These are phyloP conservation scores for Aegilops longissima DNA, from an alignment of 176 grass and related monocot species.

Conservation along the genomic window DNA sequence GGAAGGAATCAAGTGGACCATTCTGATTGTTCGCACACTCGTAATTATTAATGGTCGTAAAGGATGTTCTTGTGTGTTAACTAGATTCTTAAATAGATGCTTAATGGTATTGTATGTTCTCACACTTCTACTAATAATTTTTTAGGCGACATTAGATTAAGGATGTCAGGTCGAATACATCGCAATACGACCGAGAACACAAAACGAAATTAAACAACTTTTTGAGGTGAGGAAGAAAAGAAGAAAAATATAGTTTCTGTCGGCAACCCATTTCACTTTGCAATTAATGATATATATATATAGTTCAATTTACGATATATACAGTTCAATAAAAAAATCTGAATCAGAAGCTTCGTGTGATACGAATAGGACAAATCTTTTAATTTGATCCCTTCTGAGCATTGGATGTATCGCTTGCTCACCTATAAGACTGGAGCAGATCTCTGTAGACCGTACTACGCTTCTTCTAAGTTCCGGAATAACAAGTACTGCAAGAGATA, in stretches of 20 bases:
- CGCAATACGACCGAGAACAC: background rate
- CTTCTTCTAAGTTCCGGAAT: background rate
- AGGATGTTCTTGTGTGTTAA: too few relatives aligned
- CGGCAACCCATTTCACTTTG: background rate
- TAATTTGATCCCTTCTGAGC: background rate
- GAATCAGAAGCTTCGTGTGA: background rate
- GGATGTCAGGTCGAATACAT: background rate
- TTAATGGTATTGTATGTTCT: too few relatives aligned
- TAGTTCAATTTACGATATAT: background rate
- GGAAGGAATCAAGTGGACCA: too few relatives aligned
- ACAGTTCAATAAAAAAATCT: background rate
- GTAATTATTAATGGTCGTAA: too few relatives aligned
- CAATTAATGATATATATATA: background rate
- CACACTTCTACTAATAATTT: too few relatives aligned
- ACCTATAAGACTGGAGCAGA: background rate
- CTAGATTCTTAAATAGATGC: too few relatives aligned
- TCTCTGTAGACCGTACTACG: background rate
- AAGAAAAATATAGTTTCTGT: background rate
- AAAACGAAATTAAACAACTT: background rate
- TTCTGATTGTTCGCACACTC: too few relatives aligned
- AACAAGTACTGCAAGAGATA: background rate
- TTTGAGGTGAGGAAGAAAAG: background rate
- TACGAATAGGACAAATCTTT: background rate
- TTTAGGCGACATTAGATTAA: background rate
- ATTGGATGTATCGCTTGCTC: constrained; percentile 3